phyloP scores from a whole-genome alignment of 1,139 yeast species.

The Lipomyces yarrowii region DNA sequence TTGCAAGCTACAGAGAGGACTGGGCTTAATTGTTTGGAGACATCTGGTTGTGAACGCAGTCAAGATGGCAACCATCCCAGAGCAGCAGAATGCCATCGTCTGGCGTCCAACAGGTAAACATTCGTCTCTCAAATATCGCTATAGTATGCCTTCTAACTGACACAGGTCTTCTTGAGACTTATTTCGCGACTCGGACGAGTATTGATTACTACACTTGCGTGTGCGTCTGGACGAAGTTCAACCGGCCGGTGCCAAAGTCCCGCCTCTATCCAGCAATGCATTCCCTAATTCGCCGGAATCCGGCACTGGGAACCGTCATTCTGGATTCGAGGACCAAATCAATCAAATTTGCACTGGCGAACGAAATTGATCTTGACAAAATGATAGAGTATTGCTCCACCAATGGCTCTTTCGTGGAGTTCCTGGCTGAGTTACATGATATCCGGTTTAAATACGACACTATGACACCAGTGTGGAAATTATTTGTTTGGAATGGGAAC shows the following conservation, averaged over 20 bases:
- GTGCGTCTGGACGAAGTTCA: slow-evolving; percentile 10
- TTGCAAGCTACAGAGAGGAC: neutral
- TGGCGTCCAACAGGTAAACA: neutral
- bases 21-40: neutral
- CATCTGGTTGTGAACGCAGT: neutral
- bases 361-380: slow-evolving; percentile 2
- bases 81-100: neutral
- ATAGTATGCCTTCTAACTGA: neutral
- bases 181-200: slow-evolving; percentile 11
- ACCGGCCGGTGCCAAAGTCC: neutral
- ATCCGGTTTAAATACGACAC: neutral
- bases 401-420: neutral
- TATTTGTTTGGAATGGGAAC: slow-evolving; percentile 1
- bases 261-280: slow-evolving; percentile 1
- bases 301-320: slow-evolving; percentile 13
- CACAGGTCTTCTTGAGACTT: slow-evolving; percentile 19
- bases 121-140: neutral
- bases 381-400: neutral
- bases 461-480: slow-evolving; percentile 10
- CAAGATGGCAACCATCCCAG: neutral
- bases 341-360: neutral
- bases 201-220: slow-evolving; percentile 14
- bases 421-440: neutral
- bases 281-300: neutral
- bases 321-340: neutral